Percentiles rank a stretch among this genome's conserved stretches.
Conservation (phyloP, 2,329 filamentous ascomycete species). For the Dendryphion nanum region DNA sequence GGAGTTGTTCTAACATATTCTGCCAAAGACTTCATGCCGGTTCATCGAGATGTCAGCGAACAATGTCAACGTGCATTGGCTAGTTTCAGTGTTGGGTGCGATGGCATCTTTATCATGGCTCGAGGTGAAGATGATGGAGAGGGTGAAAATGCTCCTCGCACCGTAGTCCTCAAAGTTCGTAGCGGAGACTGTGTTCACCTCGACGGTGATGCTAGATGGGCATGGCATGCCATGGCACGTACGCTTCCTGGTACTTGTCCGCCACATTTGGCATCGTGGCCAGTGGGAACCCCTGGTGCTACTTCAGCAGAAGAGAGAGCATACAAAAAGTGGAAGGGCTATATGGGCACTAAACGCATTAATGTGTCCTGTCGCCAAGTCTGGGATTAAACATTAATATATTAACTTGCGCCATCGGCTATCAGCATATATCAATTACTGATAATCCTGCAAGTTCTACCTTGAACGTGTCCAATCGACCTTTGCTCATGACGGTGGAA, state of each 20-base stretch:
- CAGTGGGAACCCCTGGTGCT: constrained; percentile 43
- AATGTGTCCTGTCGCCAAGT: constrained; percentile 43
- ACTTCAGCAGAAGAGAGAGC: constrained; percentile 29
- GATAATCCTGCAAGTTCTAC: too few species aligned
- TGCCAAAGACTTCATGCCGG: constrained; percentile 85
- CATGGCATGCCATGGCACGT: constrained; percentile 94
- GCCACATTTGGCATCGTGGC: constrained; percentile 71
- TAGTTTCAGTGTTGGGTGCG: constrained; percentile 87
- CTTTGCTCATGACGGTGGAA: too few species aligned
- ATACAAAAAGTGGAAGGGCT: constrained; percentile 41
- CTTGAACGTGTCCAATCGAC: too few species aligned
- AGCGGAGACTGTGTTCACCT: constrained; percentile 93
- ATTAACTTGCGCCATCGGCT: too few species aligned
- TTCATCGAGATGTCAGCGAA: constrained; percentile 93
- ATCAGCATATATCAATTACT: not conserved
- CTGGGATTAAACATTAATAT: constrained; percentile 40
- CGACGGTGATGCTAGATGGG: constrained; percentile 76
- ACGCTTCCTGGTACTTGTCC: constrained; percentile 80
- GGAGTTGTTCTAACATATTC: constrained; percentile 94
- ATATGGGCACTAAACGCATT: constrained; percentile 40
- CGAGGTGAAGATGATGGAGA: constrained; percentile 39
- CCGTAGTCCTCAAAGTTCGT: constrained; percentile 51
- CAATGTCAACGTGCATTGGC: constrained; percentile 77
- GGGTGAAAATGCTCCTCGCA: constrained; percentile 27
- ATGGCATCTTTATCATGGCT: constrained; percentile 79